Conservation (phyloP, 768 basidiomycete genomes). For the Boletus sp. region DNA sequence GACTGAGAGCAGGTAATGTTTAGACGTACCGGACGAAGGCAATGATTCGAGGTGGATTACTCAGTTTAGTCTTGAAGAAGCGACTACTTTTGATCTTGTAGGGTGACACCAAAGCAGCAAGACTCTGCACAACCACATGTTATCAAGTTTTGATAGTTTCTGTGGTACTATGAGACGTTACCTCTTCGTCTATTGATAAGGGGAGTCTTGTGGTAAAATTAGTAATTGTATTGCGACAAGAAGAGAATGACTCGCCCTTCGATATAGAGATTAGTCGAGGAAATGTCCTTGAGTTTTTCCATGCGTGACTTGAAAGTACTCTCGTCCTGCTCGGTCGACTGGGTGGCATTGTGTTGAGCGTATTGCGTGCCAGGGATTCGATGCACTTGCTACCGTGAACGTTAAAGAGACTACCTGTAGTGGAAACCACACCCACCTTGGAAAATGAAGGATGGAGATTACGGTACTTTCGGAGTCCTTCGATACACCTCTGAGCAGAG, state of each 20-base stretch:
- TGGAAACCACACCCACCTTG: conserved; percentile 47
- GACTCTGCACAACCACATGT: conserved; percentile 39
- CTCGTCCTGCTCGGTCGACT: conserved; percentile 30
- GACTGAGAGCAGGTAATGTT: background rate
- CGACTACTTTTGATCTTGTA: conserved; percentile 71
- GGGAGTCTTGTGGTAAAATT: conserved; percentile 47
- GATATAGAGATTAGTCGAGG: conserved; percentile 77
- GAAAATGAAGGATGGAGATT: conserved; percentile 87
- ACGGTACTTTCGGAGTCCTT: conserved; percentile 61
- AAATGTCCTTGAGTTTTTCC: conserved; percentile 65
- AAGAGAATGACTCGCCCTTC: conserved; percentile 49
- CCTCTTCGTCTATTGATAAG: conserved; percentile 63
- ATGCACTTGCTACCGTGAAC: conserved; percentile 52
- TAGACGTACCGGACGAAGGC: conserved; percentile 69
- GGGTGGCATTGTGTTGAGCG: conserved; percentile 34
- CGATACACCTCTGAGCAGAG: conserved; percentile 72
- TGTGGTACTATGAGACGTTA: conserved; percentile 17
- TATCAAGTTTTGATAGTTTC: background rate
- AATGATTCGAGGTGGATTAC: conserved; percentile 73
- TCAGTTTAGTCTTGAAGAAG: conserved; percentile 76
- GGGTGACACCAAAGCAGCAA: conserved; percentile 64
- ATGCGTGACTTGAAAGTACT: conserved; percentile 72
- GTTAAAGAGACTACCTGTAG: background rate
- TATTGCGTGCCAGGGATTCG: conserved; percentile 78
- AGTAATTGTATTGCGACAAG: background rate